Evolutionary conservation across 352 stramenopile genomes (phyloP), one percentile per base, ranked within the genome.

Genomic region (Peronospora tabacina): DNA sequence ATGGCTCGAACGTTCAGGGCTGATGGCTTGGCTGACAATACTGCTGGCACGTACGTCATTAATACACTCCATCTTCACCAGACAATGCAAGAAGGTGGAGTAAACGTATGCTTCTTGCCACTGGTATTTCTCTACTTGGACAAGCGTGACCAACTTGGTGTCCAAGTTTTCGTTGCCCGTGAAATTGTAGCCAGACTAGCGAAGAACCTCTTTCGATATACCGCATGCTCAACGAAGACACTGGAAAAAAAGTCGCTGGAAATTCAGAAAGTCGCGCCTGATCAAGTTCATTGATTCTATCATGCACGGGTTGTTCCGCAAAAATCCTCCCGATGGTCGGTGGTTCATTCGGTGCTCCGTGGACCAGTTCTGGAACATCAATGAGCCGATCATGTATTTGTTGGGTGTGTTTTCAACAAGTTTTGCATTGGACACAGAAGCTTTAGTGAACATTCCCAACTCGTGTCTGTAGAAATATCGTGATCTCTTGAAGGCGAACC

Each of bases 321-420:
- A 68, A n/a, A 72, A 74, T 29, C 61, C 75, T 16, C 58, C 55
- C 10, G 46, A 39, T 13, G 46, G 42, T 0, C 36, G 38, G 6
- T 72, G 61, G 52, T 9, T 41, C 24, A 56, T 76, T 49, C 41
- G 45, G 50, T 83, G 72, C 39, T 58, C 52, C 24, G 72, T 67
- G 7, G 67, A 77, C 17, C 79, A 90, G 44, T 92, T 92, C 30
- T 92, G 82, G 82, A 55, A 73, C 12, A 66, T 88, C 0, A 73
- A 90, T 35, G 76, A 71, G 1, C 75, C 69, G 0, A 72, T 89
- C 13, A 70, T 72, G 68, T 68, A 83, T 39, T 56, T 70, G 3
- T 61, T 92, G 1, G 82, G 82, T 16, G 68, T 66, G 0, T 84
- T 79, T 55, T 57, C 76, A 8, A 74, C 76, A 4, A 82, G 72